A percentile compares a stretch with the other conserved stretches of the same genome.
These are phyloP conservation scores for Pichia sorboxylosa DNA, from an alignment of 1,139 yeast genomes.

Conservation along the genomic window DNA sequence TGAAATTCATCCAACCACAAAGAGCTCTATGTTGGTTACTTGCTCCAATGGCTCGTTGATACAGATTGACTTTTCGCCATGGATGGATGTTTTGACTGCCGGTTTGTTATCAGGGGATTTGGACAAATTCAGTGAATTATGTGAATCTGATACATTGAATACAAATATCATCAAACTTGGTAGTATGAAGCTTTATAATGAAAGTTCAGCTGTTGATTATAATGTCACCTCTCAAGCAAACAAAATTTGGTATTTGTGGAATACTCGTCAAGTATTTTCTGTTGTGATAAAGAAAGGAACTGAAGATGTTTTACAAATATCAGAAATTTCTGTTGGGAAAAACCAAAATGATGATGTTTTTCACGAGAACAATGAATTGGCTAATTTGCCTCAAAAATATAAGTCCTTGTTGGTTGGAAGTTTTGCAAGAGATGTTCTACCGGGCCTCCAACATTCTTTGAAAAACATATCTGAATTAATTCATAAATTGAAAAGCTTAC, in stretches of 20 bases:
- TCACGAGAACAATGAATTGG: not conserved
- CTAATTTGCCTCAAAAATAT: not conserved
- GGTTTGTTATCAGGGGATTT: constrained; percentile 14
- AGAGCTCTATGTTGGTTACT: constrained; percentile 13
- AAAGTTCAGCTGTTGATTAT: constrained; percentile 1
- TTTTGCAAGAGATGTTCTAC: constrained; percentile 4
- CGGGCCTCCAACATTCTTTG: constrained; percentile 8
- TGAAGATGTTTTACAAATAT: constrained; percentile 1
- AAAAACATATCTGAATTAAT: constrained; percentile 9
- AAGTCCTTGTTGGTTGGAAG: constrained; percentile 4
- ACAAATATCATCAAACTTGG: constrained; percentile 15
- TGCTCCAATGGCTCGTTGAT: constrained; percentile 14
- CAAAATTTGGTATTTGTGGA: constrained; percentile 18
- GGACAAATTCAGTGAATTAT: constrained; percentile 8
- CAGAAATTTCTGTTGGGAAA: not conserved
- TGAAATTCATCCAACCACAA: constrained; percentile 13
- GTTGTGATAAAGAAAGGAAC: constrained; percentile 6
- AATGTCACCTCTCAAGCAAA: constrained; percentile 11
- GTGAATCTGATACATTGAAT: constrained; percentile 11
- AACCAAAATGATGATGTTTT: no score
- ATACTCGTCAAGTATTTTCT: constrained; percentile 12
- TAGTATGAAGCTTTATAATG: constrained; percentile 7
- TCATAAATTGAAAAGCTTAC: constrained; percentile 6
- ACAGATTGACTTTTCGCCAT: constrained; percentile 19
- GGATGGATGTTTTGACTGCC: constrained; percentile 15